A percentile compares a stretch with the other conserved stretches of the same genome.
These are phyloP conservation scores for Globisporangium alternatum DNA, from an alignment of 352 stramenopile genomes.

Conservation along the genomic window DNA sequence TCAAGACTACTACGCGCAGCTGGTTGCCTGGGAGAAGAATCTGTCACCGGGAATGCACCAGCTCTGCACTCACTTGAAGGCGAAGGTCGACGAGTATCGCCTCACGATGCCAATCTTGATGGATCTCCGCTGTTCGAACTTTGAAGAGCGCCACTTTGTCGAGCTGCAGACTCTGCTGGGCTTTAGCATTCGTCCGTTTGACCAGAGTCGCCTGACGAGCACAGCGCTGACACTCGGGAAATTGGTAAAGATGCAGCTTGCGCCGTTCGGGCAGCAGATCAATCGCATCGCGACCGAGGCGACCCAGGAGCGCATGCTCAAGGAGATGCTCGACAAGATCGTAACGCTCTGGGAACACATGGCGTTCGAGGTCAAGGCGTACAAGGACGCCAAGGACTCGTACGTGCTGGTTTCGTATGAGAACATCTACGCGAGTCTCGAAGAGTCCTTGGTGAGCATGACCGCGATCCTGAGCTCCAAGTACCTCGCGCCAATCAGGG, in stretches of 20 bases:
- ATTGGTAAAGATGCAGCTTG: conserved; percentile 80
- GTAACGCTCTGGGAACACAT: conserved; percentile 72
- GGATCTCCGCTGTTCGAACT: conserved; percentile 52
- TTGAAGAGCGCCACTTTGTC: conserved; percentile 61
- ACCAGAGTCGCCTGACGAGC: neutral
- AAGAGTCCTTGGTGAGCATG: conserved; percentile 90
- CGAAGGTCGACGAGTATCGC: conserved; percentile 78
- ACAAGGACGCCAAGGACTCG: conserved; percentile 90
- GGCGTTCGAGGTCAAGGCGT: conserved; percentile 86
- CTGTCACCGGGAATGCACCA: conserved; percentile 42
- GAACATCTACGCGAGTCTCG: conserved; percentile 72
- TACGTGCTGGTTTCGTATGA: conserved; percentile 82
- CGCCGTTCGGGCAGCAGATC: conserved; percentile 71
- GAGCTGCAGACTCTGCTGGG: conserved; percentile 66
- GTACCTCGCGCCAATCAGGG: conserved; percentile 81
- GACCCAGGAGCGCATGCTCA: conserved; percentile 82
- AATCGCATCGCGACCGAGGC: conserved; percentile 83
- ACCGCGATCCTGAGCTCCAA: conserved; percentile 89
- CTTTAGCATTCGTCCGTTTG: conserved; percentile 61
- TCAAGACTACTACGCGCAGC: conserved; percentile 45
- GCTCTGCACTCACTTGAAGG: conserved; percentile 64
- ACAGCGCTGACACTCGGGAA: conserved; percentile 68
- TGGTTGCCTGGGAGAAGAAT: conserved; percentile 48
- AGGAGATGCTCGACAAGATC: conserved; percentile 90
- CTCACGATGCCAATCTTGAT: conserved; percentile 74